Evolutionary conservation across 768 basidiomycete genomes (phyloP).

Genomic region (Rhizopogon rudus): DNA sequence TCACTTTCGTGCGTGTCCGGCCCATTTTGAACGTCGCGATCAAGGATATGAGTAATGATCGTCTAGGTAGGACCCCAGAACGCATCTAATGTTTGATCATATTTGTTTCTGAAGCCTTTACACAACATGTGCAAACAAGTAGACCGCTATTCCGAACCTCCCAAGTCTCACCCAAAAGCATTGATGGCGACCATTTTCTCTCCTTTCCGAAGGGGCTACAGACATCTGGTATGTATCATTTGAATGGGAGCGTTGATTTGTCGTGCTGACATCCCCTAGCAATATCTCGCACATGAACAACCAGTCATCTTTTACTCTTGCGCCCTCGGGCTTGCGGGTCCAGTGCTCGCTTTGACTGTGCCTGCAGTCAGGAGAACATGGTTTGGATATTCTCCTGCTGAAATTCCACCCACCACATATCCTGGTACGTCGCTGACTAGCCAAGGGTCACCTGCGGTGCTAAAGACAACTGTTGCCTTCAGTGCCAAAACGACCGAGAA

Average conservation of each 20-base stretch:
- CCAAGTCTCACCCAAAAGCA: neutral
- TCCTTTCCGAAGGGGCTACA: constrained; percentile 24
- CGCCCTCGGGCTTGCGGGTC: constrained; percentile 69
- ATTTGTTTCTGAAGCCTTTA: neutral
- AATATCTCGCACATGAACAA: constrained; percentile 87
- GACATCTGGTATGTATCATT: constrained; percentile 20
- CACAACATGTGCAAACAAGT: neutral
- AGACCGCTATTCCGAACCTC: neutral
- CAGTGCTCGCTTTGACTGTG: constrained; percentile 63
- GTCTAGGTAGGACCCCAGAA: neutral
- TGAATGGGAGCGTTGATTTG: neutral
- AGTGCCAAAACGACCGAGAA: constrained; percentile 73
- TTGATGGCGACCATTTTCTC: constrained; percentile 25
- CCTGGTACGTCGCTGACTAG: constrained; percentile 51
- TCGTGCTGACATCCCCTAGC: constrained; percentile 37
- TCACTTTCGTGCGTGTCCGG: constrained; percentile 45
- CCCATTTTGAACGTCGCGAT: constrained; percentile 37
- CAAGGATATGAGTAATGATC: neutral
- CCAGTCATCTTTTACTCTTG: constrained; percentile 89
- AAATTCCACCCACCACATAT: constrained; percentile 70
- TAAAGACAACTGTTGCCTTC: constrained; percentile 3
- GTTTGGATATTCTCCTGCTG: constrained; percentile 68
- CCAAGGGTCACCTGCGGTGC: neutral
- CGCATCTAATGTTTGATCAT: neutral
- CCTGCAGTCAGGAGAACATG: constrained; percentile 71